Conservation (phyloP, 768 basidiomycete genomes). For the Lactifluus subvellereus region DNA sequence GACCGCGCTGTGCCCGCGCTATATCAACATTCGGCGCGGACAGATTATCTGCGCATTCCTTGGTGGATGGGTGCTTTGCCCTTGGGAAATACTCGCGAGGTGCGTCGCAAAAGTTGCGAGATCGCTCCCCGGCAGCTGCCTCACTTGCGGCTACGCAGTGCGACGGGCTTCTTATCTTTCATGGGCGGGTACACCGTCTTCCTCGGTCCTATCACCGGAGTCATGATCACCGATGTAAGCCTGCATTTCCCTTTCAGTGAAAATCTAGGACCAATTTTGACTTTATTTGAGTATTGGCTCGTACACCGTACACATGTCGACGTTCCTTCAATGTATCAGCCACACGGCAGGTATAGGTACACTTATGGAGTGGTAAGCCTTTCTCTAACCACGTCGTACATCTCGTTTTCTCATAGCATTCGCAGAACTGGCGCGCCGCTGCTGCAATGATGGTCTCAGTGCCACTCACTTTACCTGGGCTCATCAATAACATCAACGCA, state of each 20-base stretch:
- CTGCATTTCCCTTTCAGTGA: too few relatives aligned
- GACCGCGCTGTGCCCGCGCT: slow-evolving; percentile 69
- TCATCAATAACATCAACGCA: slow-evolving; percentile 68
- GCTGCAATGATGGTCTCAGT: slow-evolving; percentile 63
- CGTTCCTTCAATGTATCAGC: slow-evolving; percentile 80
- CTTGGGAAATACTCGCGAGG: slow-evolving; percentile 75
- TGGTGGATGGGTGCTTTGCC: slow-evolving; percentile 80
- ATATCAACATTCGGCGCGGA: slow-evolving; percentile 77
- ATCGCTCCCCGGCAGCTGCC: slow-evolving; percentile 2
- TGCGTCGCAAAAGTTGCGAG: slow-evolving; percentile 26
- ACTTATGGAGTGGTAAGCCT: slow-evolving; percentile 55
- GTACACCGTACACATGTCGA: slow-evolving; percentile 67
- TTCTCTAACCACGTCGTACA: slow-evolving; percentile 1
- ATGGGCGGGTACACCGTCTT: slow-evolving; percentile 85
- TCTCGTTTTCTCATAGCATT: not conserved
- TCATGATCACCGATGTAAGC: slow-evolving; percentile 56
- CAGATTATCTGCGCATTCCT: slow-evolving; percentile 69
- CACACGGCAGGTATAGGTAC: slow-evolving; percentile 74
- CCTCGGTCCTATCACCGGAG: slow-evolving; percentile 77
- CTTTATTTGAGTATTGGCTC: slow-evolving; percentile 58
- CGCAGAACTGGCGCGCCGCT: slow-evolving; percentile 82
- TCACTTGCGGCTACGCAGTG: slow-evolving; percentile 30
- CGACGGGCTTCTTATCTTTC: slow-evolving; percentile 65
- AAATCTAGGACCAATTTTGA: not conserved
- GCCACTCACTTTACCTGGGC: slow-evolving; percentile 67